phyloP scores from a whole-genome alignment of 73 alveolate genomes.

The Paramecium sonneborni region DNA sequence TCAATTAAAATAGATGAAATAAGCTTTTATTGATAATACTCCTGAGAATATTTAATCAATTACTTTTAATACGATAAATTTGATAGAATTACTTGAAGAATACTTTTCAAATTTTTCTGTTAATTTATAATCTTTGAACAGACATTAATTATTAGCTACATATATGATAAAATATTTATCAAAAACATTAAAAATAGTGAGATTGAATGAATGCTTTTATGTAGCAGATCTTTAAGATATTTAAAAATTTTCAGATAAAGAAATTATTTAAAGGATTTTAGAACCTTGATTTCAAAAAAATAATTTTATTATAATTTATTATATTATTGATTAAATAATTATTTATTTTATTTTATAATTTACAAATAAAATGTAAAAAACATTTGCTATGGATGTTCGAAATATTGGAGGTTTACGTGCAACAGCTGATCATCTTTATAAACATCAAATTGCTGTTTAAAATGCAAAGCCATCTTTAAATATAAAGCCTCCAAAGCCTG shows the following conservation, averaged over 20 bases:
- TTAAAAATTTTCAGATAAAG: neutral
- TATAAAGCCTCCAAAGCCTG: slow-evolving; percentile 15
- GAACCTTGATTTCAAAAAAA: neutral
- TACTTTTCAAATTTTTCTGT: neutral
- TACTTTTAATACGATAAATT: neutral
- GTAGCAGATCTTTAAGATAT: neutral
- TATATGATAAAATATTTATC: neutral
- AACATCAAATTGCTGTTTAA: neutral
- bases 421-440: slow-evolving; percentile 6
- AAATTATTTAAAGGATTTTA: neutral
- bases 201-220: neutral
- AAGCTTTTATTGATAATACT: neutral
- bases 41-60: neutral
- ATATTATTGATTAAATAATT: neutral
- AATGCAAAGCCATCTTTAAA: neutral
- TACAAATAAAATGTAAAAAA: neutral
- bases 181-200: neutral
- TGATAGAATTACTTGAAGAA: neutral
- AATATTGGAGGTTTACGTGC: neutral
- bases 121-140: neutral
- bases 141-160: neutral
- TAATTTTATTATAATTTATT: neutral
- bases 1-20: neutral
- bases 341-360: neutral
- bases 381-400: slow-evolving; percentile 6